Evolutionary conservation across 169 alveolate species (phyloP).

Genomic region (Eimeria mitis): DNA sequence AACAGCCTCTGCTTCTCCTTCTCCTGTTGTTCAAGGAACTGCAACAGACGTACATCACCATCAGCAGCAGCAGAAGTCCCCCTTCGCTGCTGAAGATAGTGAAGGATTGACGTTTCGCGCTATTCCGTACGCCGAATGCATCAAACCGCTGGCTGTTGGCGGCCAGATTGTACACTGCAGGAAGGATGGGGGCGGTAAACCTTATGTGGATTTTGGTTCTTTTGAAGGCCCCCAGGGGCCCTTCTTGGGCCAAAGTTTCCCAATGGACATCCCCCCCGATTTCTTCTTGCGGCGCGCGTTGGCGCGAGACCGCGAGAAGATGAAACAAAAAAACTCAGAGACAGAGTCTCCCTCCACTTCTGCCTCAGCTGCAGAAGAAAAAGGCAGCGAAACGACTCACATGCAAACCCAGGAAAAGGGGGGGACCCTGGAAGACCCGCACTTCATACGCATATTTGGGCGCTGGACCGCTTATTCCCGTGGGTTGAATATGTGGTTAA

Average conservation of each 20-base stretch:
- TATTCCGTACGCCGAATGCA: slow-evolving; percentile 1
- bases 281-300: slow-evolving; percentile 37
- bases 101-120: neutral
- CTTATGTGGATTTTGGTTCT: neutral
- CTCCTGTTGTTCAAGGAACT: neutral
- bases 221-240: slow-evolving; percentile 32
- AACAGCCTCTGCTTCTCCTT: neutral
- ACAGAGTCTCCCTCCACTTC: neutral
- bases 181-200: slow-evolving; percentile 1
- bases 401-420: neutral
- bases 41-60: neutral
- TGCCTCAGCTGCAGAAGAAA: neutral
- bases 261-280: slow-evolving; percentile 23
- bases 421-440: slow-evolving; percentile 10
- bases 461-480: slow-evolving; percentile 8
- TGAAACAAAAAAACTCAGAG: neutral
- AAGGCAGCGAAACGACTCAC: neutral
- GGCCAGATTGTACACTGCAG: slow-evolving; percentile 33
- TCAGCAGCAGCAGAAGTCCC: neutral
- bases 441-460: slow-evolving; percentile 54
- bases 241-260: slow-evolving; percentile 27
- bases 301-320: neutral
- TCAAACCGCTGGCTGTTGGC: slow-evolving; percentile 22
- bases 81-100: neutral
- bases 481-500: slow-evolving; percentile 17